phyloP scores from a whole-genome alignment of 169 alveolate species.

The Plasmodium vivax region DNA sequence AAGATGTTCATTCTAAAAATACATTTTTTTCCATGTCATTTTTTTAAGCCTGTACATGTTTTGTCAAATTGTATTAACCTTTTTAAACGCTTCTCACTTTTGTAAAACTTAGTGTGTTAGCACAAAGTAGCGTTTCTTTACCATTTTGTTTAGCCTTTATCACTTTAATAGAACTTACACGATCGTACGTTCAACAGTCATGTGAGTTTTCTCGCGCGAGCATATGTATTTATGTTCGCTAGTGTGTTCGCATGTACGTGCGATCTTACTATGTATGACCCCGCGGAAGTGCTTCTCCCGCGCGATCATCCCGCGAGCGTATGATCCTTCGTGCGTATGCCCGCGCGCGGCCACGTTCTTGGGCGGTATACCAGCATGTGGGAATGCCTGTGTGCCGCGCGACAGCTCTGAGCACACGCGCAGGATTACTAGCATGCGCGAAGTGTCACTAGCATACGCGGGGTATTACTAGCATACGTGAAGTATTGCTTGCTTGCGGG shows the following conservation, averaged over 20 bases:
- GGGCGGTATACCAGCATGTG: background rate
- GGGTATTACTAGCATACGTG: too few relatives aligned
- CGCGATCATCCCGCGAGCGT: background rate
- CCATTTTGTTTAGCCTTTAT: background rate
- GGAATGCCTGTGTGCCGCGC: background rate
- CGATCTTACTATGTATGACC: background rate
- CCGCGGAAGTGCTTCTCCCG: background rate
- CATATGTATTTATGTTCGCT: background rate
- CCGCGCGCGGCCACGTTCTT: background rate
- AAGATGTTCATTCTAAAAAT: slow-evolving; percentile 4
- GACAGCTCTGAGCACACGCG: background rate
- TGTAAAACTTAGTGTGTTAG: slow-evolving; percentile 14
- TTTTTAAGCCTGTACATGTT: slow-evolving; percentile 12
- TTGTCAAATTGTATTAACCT: slow-evolving; percentile 3
- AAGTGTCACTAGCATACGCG: too few relatives aligned
- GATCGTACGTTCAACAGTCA: background rate
- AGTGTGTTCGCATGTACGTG: background rate
- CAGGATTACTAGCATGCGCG: background rate
- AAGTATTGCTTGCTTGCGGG: background rate
- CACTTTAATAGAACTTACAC: background rate
- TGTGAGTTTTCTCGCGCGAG: background rate
- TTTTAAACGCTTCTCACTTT: slow-evolving; percentile 4
- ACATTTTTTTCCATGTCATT: background rate
- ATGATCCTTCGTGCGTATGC: background rate
- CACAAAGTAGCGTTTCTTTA: slow-evolving; percentile 1